These are phyloP conservation scores for Xylaria acuta DNA, from an alignment of 495 filamentous ascomycete genomes.

Conservation along the genomic window DNA sequence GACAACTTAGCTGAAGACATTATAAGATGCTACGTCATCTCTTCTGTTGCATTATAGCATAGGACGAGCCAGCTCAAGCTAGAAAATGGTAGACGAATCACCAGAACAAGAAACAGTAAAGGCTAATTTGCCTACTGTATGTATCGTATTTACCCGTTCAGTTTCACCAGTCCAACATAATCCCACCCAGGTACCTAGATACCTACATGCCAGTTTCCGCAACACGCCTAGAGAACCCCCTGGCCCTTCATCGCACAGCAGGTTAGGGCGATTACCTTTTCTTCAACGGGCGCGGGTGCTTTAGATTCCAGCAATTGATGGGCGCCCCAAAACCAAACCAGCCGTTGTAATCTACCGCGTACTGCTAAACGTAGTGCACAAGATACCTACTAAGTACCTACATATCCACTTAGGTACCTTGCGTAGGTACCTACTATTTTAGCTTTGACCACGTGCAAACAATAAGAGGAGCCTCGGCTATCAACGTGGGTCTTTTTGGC, in stretches of 20 bases:
- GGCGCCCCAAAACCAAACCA: not conserved
- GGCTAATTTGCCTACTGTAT: slow-evolving; percentile 13
- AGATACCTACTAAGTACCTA: too few species aligned
- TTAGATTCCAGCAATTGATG: not conserved
- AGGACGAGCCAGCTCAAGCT: not conserved
- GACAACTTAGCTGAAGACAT: not conserved
- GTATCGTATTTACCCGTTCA: slow-evolving; percentile 9
- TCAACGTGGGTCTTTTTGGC: not conserved
- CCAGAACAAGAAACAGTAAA: not conserved
- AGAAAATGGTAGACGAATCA: not conserved
- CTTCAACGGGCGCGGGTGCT: not conserved
- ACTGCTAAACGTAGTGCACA: not conserved
- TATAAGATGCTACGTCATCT: not conserved
- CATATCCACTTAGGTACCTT: not conserved
- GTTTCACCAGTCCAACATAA: not conserved
- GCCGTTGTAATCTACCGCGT: not conserved
- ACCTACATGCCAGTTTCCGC: not conserved
- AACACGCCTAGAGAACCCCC: not conserved
- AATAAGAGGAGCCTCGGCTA: not conserved
- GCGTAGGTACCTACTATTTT: not conserved
- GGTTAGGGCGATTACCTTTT: not conserved
- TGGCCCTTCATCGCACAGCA: not conserved
- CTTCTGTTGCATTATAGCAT: not conserved
- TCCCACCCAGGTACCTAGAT: not conserved
- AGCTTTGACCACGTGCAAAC: slow-evolving; percentile 11